phyloP scores from a whole-genome alignment of 2,329 filamentous ascomycete species.

The Pseudopyrenochaeta lycopersici region DNA sequence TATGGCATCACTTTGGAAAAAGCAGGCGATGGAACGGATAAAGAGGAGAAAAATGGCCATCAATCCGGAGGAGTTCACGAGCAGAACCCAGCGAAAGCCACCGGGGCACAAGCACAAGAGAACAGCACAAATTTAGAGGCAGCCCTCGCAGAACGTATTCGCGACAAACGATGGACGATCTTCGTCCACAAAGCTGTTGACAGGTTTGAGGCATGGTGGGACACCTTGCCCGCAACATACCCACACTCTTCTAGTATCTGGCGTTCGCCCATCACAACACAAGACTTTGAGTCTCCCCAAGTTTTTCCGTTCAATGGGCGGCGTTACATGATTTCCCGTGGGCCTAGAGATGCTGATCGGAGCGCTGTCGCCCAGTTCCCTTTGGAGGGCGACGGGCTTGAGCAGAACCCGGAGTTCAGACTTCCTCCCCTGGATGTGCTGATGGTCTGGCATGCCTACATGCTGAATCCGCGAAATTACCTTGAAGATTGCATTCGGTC shows the following conservation, averaged over 20 bases:
- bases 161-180: slow-evolving; percentile 78
- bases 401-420: neutral
- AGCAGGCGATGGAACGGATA: neutral
- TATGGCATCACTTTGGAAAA: slow-evolving; percentile 63
- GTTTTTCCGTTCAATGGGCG: too few relatives aligned
- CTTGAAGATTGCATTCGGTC: slow-evolving; percentile 75
- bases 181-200: slow-evolving; percentile 74
- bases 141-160: slow-evolving; percentile 59
- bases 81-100: slow-evolving; percentile 18
- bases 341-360: neutral
- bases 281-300: slow-evolving; percentile 42
- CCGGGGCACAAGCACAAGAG: neutral
- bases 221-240: slow-evolving; percentile 22
- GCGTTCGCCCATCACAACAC: slow-evolving; percentile 15
- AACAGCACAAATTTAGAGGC: neutral
- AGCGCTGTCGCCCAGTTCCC: slow-evolving; percentile 11
- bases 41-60: slow-evolving; percentile 35
- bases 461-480: slow-evolving; percentile 79
- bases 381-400: slow-evolving; percentile 3
- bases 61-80: slow-evolving; percentile 49
- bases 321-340: neutral
- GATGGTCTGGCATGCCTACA: slow-evolving; percentile 82
- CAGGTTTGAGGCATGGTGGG: slow-evolving; percentile 74
- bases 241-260: slow-evolving; percentile 12
- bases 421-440: slow-evolving; percentile 67